Evolutionary conservation across 2,329 filamentous ascomycete species (phyloP).

Genomic region (Ascosphaera aggregata): DNA sequence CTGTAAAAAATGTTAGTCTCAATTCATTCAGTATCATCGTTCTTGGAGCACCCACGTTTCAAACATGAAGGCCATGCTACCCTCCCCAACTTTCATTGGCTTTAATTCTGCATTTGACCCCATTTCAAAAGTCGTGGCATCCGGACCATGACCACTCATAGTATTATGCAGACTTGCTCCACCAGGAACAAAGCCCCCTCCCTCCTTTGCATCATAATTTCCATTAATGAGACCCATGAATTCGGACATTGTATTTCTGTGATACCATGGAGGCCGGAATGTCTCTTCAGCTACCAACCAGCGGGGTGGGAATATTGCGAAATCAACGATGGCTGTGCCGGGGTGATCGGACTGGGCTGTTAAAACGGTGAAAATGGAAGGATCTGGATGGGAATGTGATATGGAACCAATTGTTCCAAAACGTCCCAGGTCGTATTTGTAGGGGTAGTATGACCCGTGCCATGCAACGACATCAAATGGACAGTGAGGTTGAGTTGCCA

Average conservation of each 20-base stretch:
- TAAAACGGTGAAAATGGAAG: constrained; percentile 49
- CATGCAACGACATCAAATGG: constrained; percentile 62
- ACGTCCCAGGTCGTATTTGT: constrained; percentile 58
- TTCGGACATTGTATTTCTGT: constrained; percentile 41
- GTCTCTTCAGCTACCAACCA: constrained; percentile 39
- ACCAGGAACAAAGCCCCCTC: constrained; percentile 12
- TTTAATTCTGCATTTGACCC: constrained; percentile 29
- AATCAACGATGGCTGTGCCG: constrained; percentile 41
- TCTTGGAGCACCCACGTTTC: constrained; percentile 27
- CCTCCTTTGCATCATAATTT: constrained; percentile 31
- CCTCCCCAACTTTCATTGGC: constrained; percentile 32
- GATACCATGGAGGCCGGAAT: constrained; percentile 39
- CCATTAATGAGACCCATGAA: constrained; percentile 42
- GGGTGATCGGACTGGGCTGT: constrained; percentile 32
- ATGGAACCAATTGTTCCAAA: constrained; percentile 54
- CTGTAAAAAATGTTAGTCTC: too few species aligned
- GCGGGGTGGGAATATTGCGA: constrained; percentile 40
- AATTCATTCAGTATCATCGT: constrained; percentile 20
- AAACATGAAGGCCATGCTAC: constrained; percentile 42
- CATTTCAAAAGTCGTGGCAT: constrained; percentile 30
- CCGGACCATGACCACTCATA: constrained; percentile 45
- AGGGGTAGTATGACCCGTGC: constrained; percentile 61
- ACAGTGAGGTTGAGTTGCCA: constrained; percentile 40
- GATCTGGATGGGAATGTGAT: constrained; percentile 56
- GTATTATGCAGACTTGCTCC: constrained; percentile 36